Conservation (phyloP, 805 yeast species). For the Kluyveromyces wickerhamii region DNA sequence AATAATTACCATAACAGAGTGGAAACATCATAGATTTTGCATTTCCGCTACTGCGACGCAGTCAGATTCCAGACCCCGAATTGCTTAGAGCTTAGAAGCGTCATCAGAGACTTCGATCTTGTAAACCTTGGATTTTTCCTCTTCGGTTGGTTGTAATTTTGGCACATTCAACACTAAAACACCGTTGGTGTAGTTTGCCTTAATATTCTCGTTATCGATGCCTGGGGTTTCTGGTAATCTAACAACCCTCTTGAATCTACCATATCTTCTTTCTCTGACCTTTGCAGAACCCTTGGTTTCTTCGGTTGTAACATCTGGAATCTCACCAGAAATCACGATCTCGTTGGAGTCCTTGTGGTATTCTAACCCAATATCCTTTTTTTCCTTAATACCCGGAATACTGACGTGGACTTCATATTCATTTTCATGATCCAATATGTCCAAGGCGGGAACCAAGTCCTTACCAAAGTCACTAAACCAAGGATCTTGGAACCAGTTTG, state of each 20-base stretch:
- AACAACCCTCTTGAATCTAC: constrained; percentile 37
- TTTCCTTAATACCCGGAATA: constrained; percentile 40
- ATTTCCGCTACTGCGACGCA: too few species aligned
- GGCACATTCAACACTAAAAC: constrained; percentile 37
- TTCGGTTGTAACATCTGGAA: constrained; percentile 23
- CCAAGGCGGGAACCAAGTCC: constrained; percentile 37
- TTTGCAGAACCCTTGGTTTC: constrained; percentile 21
- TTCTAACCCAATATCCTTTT: constrained; percentile 38
- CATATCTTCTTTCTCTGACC: constrained; percentile 31
- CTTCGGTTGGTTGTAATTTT: constrained; percentile 26
- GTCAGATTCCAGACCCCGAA: too few species aligned
- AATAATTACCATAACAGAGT: too few species aligned
- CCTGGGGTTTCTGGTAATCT: constrained; percentile 32
- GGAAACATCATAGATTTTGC: too few species aligned
- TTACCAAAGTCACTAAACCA: constrained; percentile 21
- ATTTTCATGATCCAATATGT: constrained; percentile 37
- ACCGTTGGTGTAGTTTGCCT: constrained; percentile 41
- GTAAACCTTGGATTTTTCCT: constrained; percentile 17
- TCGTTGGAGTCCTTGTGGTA: constrained; percentile 39
- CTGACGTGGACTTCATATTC: constrained; percentile 37
- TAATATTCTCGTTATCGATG: constrained; percentile 37
- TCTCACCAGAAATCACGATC: constrained; percentile 37
- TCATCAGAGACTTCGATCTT: constrained; percentile 26
- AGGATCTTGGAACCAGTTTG: constrained; percentile 21
- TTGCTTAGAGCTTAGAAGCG: not conserved